Base-by-base conservation (phyloP, 148 eudicot species). In the Chenopodium album region DNA sequence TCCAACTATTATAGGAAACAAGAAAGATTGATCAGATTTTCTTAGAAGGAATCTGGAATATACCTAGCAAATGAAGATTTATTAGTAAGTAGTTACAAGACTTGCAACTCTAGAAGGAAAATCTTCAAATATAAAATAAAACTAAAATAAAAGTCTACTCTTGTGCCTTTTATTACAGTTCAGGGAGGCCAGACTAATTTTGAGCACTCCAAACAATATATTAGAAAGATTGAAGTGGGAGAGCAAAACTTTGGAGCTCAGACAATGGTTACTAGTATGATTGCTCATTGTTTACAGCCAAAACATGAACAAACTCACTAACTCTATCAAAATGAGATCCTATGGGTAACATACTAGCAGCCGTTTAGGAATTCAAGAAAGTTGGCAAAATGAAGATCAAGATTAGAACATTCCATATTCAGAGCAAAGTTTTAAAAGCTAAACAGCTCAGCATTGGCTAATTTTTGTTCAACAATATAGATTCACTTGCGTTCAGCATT, bases 401-500 rank as follows among this genome's bases (percentile, higher is more conserved):
- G n/a, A 22, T 78, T 31, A 29, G 14, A 63, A 78, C 29, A 52
- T 7, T 22, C 9, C 68, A 28, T 67, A 11, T 26, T n/a, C 66
- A 67, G 34, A 52, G 14, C 78, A 29, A 56, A 34, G 60, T 62
- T 20, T 62, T 20, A 9, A 2, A 62, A 62, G 9, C 28, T 62
- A 62, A 20, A 20, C n/a, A 62, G 66, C 28, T 62, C 66, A 62
- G 9, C 11, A 22, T 20, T 56, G 17, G 62, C 20, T 56, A 19
- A 17, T 74, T 52, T 12, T 23, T 13, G 77, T 37, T 10, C 44
- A 41, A 75, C 6, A 6, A 75, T 4, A 74, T 23, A 13, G 28
- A 74, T 62, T 70, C 20, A 60, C 29, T 62, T 72, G 29, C 31
- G 14, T 74, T 74, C 56, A 47, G 60, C 76, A 74, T 47, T 74